A percentile compares a stretch with the other conserved stretches of the same genome.
These are phyloP conservation scores for Arachis stenosperma DNA, from an alignment of 306 rosid genomes.

Conservation along the genomic window DNA sequence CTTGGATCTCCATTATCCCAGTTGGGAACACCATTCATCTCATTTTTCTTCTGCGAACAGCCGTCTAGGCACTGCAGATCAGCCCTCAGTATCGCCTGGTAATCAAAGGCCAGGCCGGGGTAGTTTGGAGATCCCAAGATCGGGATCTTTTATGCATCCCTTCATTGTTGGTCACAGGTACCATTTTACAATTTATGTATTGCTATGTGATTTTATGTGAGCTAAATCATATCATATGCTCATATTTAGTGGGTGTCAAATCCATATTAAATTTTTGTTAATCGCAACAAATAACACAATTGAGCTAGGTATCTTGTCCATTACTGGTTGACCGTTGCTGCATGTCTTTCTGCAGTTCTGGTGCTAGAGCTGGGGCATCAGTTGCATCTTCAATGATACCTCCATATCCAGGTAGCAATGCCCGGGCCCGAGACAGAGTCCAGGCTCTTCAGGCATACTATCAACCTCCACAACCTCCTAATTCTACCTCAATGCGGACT, in stretches of 20 bases:
- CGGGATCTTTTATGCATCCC: conserved; percentile 78
- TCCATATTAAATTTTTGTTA: conserved; percentile 3
- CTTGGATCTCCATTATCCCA: conserved; percentile 78
- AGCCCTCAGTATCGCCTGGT: conserved; percentile 61
- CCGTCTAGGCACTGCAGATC: conserved; percentile 68
- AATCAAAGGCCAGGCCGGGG: conserved; percentile 73
- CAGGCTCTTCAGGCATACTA: conserved; percentile 98
- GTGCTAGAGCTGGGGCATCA: conserved; percentile 83
- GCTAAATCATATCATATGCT: neutral
- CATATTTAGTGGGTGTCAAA: neutral
- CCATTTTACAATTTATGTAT: conserved; percentile 27
- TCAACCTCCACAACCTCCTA: conserved; percentile 79
- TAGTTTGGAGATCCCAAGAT: conserved; percentile 66
- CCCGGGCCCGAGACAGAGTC: conserved; percentile 85
- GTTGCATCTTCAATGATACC: conserved; percentile 88
- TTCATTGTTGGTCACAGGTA: conserved; percentile 91
- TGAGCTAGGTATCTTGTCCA: too few species aligned
- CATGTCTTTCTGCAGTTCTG: conserved; percentile 59
- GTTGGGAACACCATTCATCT: conserved; percentile 88
- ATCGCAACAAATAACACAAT: neutral
- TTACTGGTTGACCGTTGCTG: conserved; percentile 24
- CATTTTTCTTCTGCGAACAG: conserved; percentile 66
- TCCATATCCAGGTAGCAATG: conserved; percentile 96
- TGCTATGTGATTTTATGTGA: neutral
- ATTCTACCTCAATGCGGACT: conserved; percentile 59